Conservation (phyloP, 306 rosid species). For the Citrullus mucosospermus region DNA sequence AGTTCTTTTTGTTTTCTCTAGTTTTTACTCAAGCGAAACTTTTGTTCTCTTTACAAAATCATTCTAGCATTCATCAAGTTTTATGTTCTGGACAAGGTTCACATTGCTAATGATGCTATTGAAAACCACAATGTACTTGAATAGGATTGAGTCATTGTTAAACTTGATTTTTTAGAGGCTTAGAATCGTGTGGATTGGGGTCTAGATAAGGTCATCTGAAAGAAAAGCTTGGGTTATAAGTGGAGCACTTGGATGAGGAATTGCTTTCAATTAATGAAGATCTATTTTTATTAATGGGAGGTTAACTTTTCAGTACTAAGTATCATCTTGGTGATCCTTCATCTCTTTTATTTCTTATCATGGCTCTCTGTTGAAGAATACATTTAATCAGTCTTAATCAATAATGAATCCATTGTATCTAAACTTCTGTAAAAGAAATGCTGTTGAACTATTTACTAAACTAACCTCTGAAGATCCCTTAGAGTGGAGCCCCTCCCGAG, state of each 20-base stretch:
- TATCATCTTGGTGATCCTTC: background rate
- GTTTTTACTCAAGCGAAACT: background rate
- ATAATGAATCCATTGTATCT: background rate
- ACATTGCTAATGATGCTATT: background rate
- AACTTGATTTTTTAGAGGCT: background rate
- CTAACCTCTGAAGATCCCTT: background rate
- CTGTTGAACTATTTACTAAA: background rate
- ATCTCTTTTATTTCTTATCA: background rate
- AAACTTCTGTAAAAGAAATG: background rate
- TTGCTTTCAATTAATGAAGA: background rate
- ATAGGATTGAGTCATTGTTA: background rate
- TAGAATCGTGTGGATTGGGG: background rate
- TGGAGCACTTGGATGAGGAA: background rate
- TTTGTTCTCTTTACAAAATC: background rate
- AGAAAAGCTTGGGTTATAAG: background rate
- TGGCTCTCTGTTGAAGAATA: background rate
- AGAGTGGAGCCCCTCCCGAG: background rate
- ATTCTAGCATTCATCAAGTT: background rate
- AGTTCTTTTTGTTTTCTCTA: background rate
- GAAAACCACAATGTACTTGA: background rate
- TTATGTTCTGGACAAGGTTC: background rate
- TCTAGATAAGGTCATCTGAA: background rate
- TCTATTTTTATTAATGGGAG: background rate
- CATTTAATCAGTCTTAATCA: background rate
- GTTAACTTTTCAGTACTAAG: background rate